These are phyloP conservation scores for Tuber microsphaerosporum DNA, from an alignment of 495 filamentous ascomycete genomes.

Conservation along the genomic window DNA sequence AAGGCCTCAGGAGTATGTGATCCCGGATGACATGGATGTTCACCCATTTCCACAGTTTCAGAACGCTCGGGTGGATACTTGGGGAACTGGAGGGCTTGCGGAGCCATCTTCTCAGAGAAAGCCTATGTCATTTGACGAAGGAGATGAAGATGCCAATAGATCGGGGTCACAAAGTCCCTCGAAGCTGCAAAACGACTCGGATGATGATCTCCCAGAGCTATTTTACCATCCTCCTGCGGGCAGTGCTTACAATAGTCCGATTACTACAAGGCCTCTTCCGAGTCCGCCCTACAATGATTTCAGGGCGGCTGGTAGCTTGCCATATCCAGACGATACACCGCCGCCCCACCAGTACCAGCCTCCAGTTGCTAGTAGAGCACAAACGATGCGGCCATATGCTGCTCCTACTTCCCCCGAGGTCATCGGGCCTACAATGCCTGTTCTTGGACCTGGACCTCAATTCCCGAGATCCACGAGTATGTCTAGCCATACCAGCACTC, in stretches of 20 bases:
- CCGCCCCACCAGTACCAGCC: slow-evolving; percentile 21
- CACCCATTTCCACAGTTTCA: slow-evolving; percentile 57
- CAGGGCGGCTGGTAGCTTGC: slow-evolving; percentile 14
- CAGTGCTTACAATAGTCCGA: slow-evolving; percentile 20
- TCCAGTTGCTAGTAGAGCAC: neutral
- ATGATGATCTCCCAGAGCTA: slow-evolving; percentile 68
- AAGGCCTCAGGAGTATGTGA: slow-evolving; percentile 35
- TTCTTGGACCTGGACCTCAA: slow-evolving; percentile 41
- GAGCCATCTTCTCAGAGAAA: slow-evolving; percentile 57
- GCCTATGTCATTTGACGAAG: slow-evolving; percentile 86
- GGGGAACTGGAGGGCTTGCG: slow-evolving; percentile 75
- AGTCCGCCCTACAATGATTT: slow-evolving; percentile 33
- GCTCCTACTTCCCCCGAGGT: slow-evolving; percentile 22
- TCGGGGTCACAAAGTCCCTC: slow-evolving; percentile 47
- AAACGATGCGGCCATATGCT: slow-evolving; percentile 27
- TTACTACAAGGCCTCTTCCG: slow-evolving; percentile 33
- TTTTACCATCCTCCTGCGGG: slow-evolving; percentile 71
- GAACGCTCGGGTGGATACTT: slow-evolving; percentile 64
- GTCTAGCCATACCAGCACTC: slow-evolving; percentile 70
- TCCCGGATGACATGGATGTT: slow-evolving; percentile 49
- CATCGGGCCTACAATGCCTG: slow-evolving; percentile 15
- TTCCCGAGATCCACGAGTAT: slow-evolving; percentile 82
- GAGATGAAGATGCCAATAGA: slow-evolving; percentile 67
- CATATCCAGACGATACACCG: slow-evolving; percentile 33
- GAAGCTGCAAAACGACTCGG: slow-evolving; percentile 32